Evolutionary conservation across 2,329 filamentous ascomycete genomes (phyloP).

Genomic region (Hypocreales sp.): DNA sequence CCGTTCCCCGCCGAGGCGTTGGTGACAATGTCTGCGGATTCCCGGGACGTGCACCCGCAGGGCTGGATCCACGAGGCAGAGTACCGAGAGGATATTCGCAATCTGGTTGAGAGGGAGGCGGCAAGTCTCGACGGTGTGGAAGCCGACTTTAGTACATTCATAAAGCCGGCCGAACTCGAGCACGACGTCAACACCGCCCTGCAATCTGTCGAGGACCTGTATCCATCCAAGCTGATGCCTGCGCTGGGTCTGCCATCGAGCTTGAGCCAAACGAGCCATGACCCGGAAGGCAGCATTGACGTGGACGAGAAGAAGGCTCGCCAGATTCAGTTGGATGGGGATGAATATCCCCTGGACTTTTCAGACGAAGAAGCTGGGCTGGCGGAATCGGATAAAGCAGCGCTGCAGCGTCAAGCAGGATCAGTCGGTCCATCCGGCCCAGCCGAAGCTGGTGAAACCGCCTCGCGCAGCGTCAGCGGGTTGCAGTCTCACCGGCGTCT

Average conservation of each 20-base stretch:
- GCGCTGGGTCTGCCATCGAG: constrained; percentile 27
- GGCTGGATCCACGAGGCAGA: constrained; percentile 91
- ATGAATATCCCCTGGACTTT: constrained; percentile 32
- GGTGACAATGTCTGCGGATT: constrained; percentile 77
- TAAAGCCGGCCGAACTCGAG: constrained; percentile 36
- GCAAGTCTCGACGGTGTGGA: constrained; percentile 20
- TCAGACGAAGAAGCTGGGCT: constrained; percentile 34
- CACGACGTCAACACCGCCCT: constrained; percentile 57
- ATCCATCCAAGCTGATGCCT: constrained; percentile 47
- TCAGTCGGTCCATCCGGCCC: not conserved
- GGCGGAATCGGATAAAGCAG: constrained; percentile 1
- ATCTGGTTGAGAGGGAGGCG: constrained; percentile 50
- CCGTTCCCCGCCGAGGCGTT: constrained; percentile 71
- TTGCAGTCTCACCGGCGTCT: constrained; percentile 1
- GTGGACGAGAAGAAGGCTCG: constrained; percentile 50
- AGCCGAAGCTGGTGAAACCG: not conserved
- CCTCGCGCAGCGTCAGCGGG: not conserved
- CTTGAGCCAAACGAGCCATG: constrained; percentile 16
- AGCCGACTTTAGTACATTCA: constrained; percentile 50
- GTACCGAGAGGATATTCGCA: constrained; percentile 48
- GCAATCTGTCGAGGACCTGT: constrained; percentile 79
- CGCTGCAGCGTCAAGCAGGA: not conserved
- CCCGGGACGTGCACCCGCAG: constrained; percentile 53
- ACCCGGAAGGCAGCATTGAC: constrained; percentile 31
- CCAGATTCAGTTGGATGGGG: constrained; percentile 27